Evolutionary conservation across 1,139 yeast genomes (phyloP).

Genomic region (Candida gigantensis): DNA sequence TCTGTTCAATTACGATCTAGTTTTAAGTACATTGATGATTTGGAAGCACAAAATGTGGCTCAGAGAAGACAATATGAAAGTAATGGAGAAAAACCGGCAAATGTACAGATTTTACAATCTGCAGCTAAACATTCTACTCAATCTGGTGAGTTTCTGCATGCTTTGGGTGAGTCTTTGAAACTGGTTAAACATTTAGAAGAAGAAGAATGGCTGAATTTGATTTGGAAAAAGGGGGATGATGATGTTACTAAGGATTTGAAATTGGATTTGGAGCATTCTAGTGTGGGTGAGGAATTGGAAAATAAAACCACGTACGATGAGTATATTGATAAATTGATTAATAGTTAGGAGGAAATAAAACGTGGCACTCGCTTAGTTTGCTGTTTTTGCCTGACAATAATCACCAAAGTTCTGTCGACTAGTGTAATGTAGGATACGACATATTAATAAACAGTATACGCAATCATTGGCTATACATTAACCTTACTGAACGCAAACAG

Average conservation of each 20-base stretch:
- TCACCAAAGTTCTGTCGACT: too few species aligned
- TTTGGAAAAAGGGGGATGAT: slow-evolving; percentile 49
- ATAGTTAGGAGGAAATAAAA: slow-evolving; percentile 2
- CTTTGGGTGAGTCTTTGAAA: slow-evolving; percentile 77
- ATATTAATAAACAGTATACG: too few species aligned
- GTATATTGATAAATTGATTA: slow-evolving; percentile 20
- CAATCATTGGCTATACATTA: too few species aligned
- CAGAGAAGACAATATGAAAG: slow-evolving; percentile 20
- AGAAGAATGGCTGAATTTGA: slow-evolving; percentile 54
- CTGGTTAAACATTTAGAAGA: slow-evolving; percentile 77
- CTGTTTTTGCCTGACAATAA: too few species aligned
- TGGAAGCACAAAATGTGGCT: slow-evolving; percentile 32
- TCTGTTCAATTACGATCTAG: slow-evolving; percentile 81
- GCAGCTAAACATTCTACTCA: slow-evolving; percentile 52
- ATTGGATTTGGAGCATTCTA: slow-evolving; percentile 24
- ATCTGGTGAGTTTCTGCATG: slow-evolving; percentile 67
- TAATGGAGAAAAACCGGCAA: slow-evolving; percentile 38
- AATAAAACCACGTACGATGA: slow-evolving; percentile 34
- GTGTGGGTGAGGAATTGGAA: slow-evolving; percentile 24
- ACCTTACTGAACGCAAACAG: too few species aligned
- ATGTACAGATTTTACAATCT: slow-evolving; percentile 47
- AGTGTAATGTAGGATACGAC: too few species aligned
- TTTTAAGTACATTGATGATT: slow-evolving; percentile 71
- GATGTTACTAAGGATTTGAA: slow-evolving; percentile 33
- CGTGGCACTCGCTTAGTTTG: too few species aligned